Conservation (phyloP, 2,329 filamentous ascomycete genomes). For the Sordariomycetes sp. region DNA sequence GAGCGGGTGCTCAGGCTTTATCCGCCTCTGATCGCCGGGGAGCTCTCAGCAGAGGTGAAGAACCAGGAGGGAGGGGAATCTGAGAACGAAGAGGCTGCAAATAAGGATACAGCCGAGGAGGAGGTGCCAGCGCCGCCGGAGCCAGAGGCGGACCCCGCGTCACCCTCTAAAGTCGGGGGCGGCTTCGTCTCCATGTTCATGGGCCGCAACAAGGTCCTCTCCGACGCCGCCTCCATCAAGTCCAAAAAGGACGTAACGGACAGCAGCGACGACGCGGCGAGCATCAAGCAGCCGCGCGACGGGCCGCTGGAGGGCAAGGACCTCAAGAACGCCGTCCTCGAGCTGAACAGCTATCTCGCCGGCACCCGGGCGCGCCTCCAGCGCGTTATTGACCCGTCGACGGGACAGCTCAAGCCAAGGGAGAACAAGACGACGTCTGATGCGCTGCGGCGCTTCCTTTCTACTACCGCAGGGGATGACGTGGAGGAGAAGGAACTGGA, state of each 20-base stretch:
- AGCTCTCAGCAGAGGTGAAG: conserved; percentile 47
- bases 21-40: conserved; percentile 71
- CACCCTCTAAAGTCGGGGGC: neutral
- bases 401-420: conserved; percentile 45
- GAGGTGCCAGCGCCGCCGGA: neutral
- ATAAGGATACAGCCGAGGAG: conserved; percentile 13
- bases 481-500: conserved; percentile 50
- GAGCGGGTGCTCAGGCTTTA: conserved; percentile 79
- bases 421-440: conserved; percentile 29
- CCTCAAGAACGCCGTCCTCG: conserved; percentile 65
- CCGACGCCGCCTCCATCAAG: conserved; percentile 45
- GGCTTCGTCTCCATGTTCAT: conserved; percentile 43
- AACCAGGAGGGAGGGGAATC: conserved; percentile 30
- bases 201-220: conserved; percentile 28
- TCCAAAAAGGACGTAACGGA: conserved; percentile 40
- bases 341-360: conserved; percentile 77
- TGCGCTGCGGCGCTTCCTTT: conserved; percentile 41
- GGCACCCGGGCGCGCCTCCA: conserved; percentile 62
- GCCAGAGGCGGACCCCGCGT: neutral
- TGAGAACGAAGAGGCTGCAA: conserved; percentile 12
- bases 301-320: conserved; percentile 64
- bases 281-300: conserved; percentile 32
- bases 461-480: conserved; percentile 20
- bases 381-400: conserved; percentile 46
- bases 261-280: conserved; percentile 37